Evolutionary conservation across 192 early-diverging fungal genomes (phyloP).

Genomic region (Coemansia sp.): DNA sequence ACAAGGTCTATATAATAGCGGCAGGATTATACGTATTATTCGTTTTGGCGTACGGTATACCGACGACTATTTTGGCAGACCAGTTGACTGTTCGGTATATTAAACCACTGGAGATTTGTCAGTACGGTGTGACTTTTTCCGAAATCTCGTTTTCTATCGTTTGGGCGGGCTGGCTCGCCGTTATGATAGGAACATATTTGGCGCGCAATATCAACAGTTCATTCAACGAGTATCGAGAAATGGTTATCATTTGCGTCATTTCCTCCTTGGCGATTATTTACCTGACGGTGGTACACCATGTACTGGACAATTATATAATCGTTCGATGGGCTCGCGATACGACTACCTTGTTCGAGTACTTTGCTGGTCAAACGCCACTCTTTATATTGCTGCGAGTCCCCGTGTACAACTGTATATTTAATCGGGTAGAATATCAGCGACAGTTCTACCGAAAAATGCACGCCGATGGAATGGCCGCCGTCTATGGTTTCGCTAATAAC

Average conservation of each 20-base stretch:
- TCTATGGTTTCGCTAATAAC: conserved; percentile 21
- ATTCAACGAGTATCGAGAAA: conserved; percentile 55
- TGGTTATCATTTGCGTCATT: conserved; percentile 36
- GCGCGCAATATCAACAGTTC: conserved; percentile 54
- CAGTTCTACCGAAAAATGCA: conserved; percentile 47
- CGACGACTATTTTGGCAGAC: conserved; percentile 25
- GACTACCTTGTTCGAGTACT: conserved; percentile 24
- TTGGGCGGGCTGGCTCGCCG: conserved; percentile 35
- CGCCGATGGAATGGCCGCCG: conserved; percentile 40
- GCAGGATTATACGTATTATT: conserved; percentile 5
- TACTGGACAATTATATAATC: conserved; percentile 24
- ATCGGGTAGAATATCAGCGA: conserved; percentile 24
- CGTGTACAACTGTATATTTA: conserved; percentile 48
- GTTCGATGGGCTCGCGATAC: conserved; percentile 35
- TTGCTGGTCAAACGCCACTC: conserved; percentile 31
- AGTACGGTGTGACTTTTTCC: conserved; percentile 25
- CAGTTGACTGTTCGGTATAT: conserved; percentile 25
- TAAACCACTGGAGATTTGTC: conserved; percentile 7
- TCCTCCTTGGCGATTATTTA: conserved; percentile 24
- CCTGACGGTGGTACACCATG: conserved; percentile 38
- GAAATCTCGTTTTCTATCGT: conserved; percentile 47
- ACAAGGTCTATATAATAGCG: conserved; percentile 10
- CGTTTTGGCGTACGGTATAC: conserved; percentile 24
- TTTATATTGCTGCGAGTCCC: conserved; percentile 33
- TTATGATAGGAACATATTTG: conserved; percentile 17